These are phyloP conservation scores for Nemania diffusa DNA, from an alignment of 2,329 filamentous ascomycete genomes.

Conservation along the genomic window DNA sequence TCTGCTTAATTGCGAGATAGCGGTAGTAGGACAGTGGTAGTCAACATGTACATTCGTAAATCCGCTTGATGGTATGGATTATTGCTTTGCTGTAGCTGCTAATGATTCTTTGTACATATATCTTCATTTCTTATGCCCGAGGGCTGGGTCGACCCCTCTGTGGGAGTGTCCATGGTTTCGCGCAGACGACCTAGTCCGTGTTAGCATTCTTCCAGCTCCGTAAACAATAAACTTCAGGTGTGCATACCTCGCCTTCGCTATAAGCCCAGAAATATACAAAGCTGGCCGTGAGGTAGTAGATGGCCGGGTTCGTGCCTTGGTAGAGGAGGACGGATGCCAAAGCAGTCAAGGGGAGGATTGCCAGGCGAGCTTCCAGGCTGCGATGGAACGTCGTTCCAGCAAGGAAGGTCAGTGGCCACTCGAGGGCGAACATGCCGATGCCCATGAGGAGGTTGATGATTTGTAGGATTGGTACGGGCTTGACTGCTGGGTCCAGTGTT, in stretches of 20 bases:
- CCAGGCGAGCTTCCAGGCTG: slow-evolving; percentile 85
- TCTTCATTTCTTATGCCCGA: slow-evolving; percentile 4
- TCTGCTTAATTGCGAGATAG: neutral
- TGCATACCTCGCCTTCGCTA: slow-evolving; percentile 91
- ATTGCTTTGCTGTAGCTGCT: neutral
- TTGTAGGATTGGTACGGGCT: slow-evolving; percentile 88
- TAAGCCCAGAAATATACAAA: slow-evolving; percentile 96
- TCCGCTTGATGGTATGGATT: neutral
- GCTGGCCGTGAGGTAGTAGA: slow-evolving; percentile 91
- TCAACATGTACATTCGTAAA: slow-evolving; percentile 7
- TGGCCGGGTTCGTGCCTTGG: slow-evolving; percentile 88
- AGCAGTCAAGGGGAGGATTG: slow-evolving; percentile 81
- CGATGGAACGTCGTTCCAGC: slow-evolving; percentile 83
- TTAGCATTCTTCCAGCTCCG: neutral
- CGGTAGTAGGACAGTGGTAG: neutral
- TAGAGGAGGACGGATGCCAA: slow-evolving; percentile 83
- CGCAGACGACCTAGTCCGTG: slow-evolving; percentile 68
- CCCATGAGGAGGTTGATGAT: slow-evolving; percentile 89
- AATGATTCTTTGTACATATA: slow-evolving; percentile 4
- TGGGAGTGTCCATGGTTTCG: slow-evolving; percentile 76
- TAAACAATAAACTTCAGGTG: neutral
- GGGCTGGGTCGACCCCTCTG: slow-evolving; percentile 56
- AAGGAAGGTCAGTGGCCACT: slow-evolving; percentile 86
- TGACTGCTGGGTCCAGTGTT: slow-evolving; percentile 86
- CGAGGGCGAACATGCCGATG: slow-evolving; percentile 81